Evolutionary conservation across 2,329 filamentous ascomycete genomes (phyloP).

Genomic region (Aureobasidium zeae): DNA sequence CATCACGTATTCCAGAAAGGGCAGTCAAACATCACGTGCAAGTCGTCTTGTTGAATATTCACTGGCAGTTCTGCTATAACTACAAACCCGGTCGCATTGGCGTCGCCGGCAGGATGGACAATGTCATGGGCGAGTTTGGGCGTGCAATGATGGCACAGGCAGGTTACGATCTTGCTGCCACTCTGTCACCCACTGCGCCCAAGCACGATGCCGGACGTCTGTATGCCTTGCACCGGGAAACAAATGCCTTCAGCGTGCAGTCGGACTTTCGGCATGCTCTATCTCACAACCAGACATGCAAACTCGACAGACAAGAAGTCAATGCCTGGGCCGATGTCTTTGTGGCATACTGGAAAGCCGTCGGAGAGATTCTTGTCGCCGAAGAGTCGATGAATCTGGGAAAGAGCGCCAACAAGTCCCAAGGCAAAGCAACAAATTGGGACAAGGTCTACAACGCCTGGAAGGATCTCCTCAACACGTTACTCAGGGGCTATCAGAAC

Average conservation of each 20-base stretch:
- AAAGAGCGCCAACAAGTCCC: conserved; percentile 20
- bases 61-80: background rate
- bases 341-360: conserved; percentile 70
- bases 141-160: conserved; percentile 55
- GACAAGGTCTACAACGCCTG: conserved; percentile 77
- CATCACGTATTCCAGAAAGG: conserved; percentile 2
- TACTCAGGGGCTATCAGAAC: conserved; percentile 74
- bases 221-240: conserved; percentile 60
- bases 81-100: background rate
- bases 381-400: conserved; percentile 45
- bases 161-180: conserved; percentile 64
- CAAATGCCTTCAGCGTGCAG: conserved; percentile 56
- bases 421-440: conserved; percentile 51
- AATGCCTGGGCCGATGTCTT: conserved; percentile 85
- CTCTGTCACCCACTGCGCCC: conserved; percentile 62
- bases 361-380: conserved; percentile 61
- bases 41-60: background rate
- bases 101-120: conserved; percentile 45
- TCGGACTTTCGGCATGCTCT: conserved; percentile 62
- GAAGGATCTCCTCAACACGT: conserved; percentile 69
- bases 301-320: conserved; percentile 48
- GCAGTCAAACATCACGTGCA: conserved; percentile 8
- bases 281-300: conserved; percentile 47
- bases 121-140: conserved; percentile 64
- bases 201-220: conserved; percentile 55